Evolutionary conservation across 495 filamentous ascomycete genomes (phyloP), one percentile per base, ranked within the genome.

Genomic region (Talaromyces nanjingensis): DNA sequence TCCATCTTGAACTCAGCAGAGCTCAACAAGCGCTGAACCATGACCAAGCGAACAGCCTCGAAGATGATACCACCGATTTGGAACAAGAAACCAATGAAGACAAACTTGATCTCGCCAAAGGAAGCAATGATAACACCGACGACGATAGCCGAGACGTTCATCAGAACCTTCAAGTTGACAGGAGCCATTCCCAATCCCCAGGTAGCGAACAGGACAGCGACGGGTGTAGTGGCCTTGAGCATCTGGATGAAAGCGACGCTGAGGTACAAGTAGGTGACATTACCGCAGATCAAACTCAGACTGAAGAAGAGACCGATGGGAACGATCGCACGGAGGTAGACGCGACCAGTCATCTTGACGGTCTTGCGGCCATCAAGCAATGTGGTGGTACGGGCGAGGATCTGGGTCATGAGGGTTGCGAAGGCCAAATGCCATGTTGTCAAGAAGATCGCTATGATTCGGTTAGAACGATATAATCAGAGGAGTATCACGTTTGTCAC

Each of bases 1-100:
- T 97, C 92, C 92, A 97, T 97, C 87, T 96, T 96, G 85, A 86
- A 96, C 79, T 96, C 92, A 59, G 90, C 82, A 11, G 89, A 91
- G 83, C 87, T 92, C 62, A 97, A 85, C 57, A 97, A 82, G 52
- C 87, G 86, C 81, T 96, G 88, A 53, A 97, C 91, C 89, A 97
- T 87, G 75, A 91, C 91, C 67, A 97, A 84, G 69, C 92, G 90
- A 68, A 91, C 87, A 61, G 92, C 92, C 79, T 97, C 92, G 75
- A 96, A 96, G 71, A 88, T 71, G 70, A 97, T 88, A 74, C 93
- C 92, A 62, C 79, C 86, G 59, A 89, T 76, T 78, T 97, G 92
- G 84, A 88, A 94, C 39, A 96, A 72, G 82, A 97, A 91, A 66
- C 92, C 92, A 66, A 86, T 85, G 74, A 91, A 81, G 69, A 91